phyloP scores from a whole-genome alignment of 768 basidiomycete species.

The Lactarius pseudohatsudake region DNA sequence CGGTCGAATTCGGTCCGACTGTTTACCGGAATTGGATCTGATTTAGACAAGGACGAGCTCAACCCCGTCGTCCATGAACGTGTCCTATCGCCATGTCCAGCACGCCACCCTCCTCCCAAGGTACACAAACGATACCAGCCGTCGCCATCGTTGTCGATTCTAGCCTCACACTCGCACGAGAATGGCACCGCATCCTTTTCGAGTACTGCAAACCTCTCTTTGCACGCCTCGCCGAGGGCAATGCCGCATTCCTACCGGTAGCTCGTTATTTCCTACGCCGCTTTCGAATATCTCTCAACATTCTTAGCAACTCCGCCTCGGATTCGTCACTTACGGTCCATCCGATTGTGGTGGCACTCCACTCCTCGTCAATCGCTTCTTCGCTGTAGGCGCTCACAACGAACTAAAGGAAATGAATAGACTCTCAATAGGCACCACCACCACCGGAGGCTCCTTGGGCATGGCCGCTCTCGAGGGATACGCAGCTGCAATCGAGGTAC shows the following conservation, averaged over 20 bases:
- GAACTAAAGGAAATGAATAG: conserved; percentile 28
- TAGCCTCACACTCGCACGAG: conserved; percentile 23
- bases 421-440: conserved; percentile 28
- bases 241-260: conserved; percentile 13
- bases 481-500: conserved; percentile 29
- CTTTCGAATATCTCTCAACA: neutral
- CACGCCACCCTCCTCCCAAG: conserved; percentile 2
- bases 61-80: conserved; percentile 2
- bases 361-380: conserved; percentile 30
- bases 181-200: conserved; percentile 25
- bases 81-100: conserved; percentile 14
- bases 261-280: neutral
- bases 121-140: conserved; percentile 13
- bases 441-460: conserved; percentile 25
- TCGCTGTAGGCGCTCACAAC: conserved; percentile 14
- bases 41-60: neutral
- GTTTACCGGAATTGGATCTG: neutral
- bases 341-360: conserved; percentile 26
- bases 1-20: neutral
- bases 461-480: conserved; percentile 30
- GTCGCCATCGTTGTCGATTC: conserved; percentile 29
- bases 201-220: conserved; percentile 24
- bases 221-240: conserved; percentile 22
- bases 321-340: conserved; percentile 32
- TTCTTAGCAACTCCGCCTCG: conserved; percentile 25